phyloP scores from a whole-genome alignment of 1,139 yeast species.

The Yamadazyma pseudoaaseri region DNA sequence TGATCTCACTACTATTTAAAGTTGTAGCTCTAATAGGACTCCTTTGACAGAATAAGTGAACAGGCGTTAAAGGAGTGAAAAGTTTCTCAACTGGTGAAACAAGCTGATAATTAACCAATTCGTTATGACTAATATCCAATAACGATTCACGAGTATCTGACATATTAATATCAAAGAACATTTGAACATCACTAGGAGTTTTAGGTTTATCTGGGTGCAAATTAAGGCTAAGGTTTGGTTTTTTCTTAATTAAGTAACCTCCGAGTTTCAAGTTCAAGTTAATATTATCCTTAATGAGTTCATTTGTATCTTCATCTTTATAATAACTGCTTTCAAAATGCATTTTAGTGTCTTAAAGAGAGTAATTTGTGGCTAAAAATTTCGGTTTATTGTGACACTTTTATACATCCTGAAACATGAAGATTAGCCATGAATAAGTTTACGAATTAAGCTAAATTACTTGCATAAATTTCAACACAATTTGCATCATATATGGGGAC shows the following conservation, averaged over 20 bases:
- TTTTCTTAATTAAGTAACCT: too few species aligned
- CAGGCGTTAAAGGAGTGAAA: slow-evolving; percentile 9
- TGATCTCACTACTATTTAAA: too few species aligned
- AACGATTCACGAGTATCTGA: slow-evolving; percentile 2
- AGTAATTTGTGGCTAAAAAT: too few species aligned
- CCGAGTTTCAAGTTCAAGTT: slow-evolving; percentile 15
- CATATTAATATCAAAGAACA: slow-evolving; percentile 4
- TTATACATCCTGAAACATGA: too few species aligned
- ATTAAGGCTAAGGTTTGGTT: too few species aligned
- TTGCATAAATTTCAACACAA: too few species aligned
- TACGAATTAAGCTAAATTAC: too few species aligned
- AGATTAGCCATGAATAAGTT: too few species aligned
- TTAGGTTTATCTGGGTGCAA: too few species aligned
- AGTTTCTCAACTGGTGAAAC: slow-evolving; percentile 5
- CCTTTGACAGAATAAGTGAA: slow-evolving; percentile 1
- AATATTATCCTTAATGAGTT: slow-evolving; percentile 14
- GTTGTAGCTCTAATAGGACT: background rate
- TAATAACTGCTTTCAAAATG: slow-evolving; percentile 8
- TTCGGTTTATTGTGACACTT: too few species aligned
- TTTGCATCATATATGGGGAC: too few species aligned
- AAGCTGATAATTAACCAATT: slow-evolving; percentile 3
- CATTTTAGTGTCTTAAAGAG: too few species aligned
- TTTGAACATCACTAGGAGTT: slow-evolving; percentile 4
- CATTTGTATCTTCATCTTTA: slow-evolving; percentile 17
- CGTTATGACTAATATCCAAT: slow-evolving; percentile 2